Evolutionary conservation across 805 yeast species (phyloP), one percentile per base, ranked within the genome.

Genomic region (Monosporozyma servazzii): DNA sequence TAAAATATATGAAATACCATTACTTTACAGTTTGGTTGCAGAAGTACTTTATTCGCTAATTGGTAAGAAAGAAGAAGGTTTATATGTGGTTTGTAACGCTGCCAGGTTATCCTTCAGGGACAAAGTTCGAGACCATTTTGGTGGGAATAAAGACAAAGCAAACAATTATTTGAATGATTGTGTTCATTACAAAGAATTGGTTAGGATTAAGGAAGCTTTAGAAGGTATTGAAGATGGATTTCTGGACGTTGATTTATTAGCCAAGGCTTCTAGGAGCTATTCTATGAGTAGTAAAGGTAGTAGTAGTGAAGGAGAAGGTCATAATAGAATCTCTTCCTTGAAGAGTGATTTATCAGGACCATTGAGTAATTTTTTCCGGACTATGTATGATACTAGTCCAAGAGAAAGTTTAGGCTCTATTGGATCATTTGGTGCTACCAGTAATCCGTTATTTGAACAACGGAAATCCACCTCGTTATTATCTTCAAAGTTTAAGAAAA

Each of bases 1-100:
- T 5, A 82, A 82, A 58, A 74, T 78, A 53, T 84, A 80, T 61
- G 84, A 82, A 54, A 74, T 86, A 23, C 90, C 91, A 1, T 68
- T 85, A 45, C 68, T 86, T 31, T 83, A 82, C 61, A 88, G 84
- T 58, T 70, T 85, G 57, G 77, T 85, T 48, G 69, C 81, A 43
- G 93, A 86, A 61, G 80, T 80, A 1, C 66, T 86, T 45, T 86
- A 80, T 65, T 84, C 86, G 2, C 76, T 84, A 11, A 75, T 86
- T 51, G 86, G 87, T 3, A 73, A 80, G 54, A 82, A 83, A 53
- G 91, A 85, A 60, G 74, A 76, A 9, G 72, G 74, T 20, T 42
- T 74, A 33, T 60, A 60, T 47, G 58, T 65, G 30, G 59, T 58
- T 7, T 67, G 64, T 50, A 60, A 61, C 31, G 48, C 64, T 1